These are phyloP conservation scores for Trametes polyzona DNA, from an alignment of 1,284 basidiomycete genomes.

Conservation along the genomic window DNA sequence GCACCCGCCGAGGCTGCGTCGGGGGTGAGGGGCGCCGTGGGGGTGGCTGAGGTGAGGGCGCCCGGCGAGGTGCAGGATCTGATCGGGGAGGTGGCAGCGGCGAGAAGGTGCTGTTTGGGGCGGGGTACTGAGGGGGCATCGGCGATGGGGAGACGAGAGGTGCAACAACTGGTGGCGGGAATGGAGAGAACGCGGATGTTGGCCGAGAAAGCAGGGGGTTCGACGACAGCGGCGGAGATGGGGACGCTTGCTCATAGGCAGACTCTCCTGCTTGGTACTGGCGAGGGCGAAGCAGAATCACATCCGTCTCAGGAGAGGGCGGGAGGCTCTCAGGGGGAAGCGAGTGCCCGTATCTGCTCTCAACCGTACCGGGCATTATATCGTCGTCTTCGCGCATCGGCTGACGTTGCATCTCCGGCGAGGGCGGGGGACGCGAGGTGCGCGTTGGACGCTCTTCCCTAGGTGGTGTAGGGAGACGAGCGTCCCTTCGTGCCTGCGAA, in stretches of 20 bases:
- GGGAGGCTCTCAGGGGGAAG: slow-evolving; percentile 3
- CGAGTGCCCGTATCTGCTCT: slow-evolving; percentile 1
- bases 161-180: slow-evolving; percentile 3
- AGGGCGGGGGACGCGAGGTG: neutral
- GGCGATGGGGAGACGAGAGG: slow-evolving; percentile 17
- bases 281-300: slow-evolving; percentile 12
- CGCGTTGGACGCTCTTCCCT: slow-evolving; percentile 13
- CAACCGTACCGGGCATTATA: neutral
- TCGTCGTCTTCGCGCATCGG: slow-evolving; percentile 7
- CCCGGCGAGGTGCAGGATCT: slow-evolving; percentile 12
- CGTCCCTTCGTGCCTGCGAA: slow-evolving; percentile 14
- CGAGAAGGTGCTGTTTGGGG: slow-evolving; percentile 4
- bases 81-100: slow-evolving; percentile 8
- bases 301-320: slow-evolving; percentile 15
- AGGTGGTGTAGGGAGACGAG: slow-evolving; percentile 21
- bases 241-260: slow-evolving; percentile 15
- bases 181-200: slow-evolving; percentile 17
- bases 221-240: slow-evolving; percentile 24
- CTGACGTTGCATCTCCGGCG: slow-evolving; percentile 1
- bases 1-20: neutral
- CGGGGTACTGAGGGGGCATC: slow-evolving; percentile 14
- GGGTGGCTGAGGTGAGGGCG: slow-evolving; percentile 15
- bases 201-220: slow-evolving; percentile 22
- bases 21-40: slow-evolving; percentile 5
- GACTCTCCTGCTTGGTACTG: slow-evolving; percentile 1